phyloP scores from a whole-genome alignment of 139 green algal species.

The Choricystis sp. region DNA sequence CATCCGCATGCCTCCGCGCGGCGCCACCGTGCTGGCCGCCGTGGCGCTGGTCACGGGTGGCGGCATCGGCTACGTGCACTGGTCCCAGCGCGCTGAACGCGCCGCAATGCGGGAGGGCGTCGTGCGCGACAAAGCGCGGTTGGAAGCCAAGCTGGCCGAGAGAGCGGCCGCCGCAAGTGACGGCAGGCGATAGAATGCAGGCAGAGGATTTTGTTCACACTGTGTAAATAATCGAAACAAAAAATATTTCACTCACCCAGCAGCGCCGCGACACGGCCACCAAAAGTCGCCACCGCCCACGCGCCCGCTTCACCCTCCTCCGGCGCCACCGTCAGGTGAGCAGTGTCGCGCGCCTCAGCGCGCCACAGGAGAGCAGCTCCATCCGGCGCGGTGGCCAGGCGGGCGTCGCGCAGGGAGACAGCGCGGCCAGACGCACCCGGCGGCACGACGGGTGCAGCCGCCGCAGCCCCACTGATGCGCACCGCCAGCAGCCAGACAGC shows the following conservation, averaged over 20 bases:
- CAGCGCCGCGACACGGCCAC: background rate
- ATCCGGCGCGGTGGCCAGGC: background rate
- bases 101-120: too few species aligned
- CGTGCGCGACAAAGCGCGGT: too few species aligned
- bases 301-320: background rate
- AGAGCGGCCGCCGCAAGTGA: too few species aligned
- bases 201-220: too few species aligned
- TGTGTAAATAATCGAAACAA: too few species aligned
- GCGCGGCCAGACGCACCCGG: background rate
- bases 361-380: background rate
- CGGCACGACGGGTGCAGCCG: background rate
- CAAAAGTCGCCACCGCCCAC: background rate
- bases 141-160: too few species aligned
- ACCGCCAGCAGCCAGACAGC: slow-evolving; percentile 4
- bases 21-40: too few species aligned
- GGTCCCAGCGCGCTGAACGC: too few species aligned
- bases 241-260: background rate
- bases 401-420: background rate
- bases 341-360: background rate
- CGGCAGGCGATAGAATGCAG: too few species aligned
- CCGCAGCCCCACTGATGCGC: background rate
- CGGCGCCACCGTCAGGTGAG: background rate
- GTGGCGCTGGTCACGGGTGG: too few species aligned
- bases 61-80: too few species aligned
- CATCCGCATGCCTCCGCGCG: too few species aligned